Base-by-base conservation (phyloP, 1,284 basidiomycete species). In the Pyrrhoderma lamaoense region DNA sequence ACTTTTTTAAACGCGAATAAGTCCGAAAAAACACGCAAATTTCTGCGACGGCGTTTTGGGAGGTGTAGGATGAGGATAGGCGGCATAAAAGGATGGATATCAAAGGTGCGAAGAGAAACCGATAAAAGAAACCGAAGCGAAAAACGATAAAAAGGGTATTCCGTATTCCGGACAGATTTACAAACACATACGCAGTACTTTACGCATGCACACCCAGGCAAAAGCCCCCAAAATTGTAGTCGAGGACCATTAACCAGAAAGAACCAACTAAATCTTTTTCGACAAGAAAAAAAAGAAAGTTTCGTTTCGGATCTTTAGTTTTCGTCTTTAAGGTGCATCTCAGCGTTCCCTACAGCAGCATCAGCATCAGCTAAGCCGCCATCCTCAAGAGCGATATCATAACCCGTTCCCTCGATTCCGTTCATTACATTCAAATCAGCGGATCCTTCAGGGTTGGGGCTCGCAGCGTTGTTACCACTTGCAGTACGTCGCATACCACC, bases 401-500 rank as follows among this genome's bases (percentile, higher is more conserved):
- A 57, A 31, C 56, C 54, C 11, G 55, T 56, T 31, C 27, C 27
- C 11, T 31, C 27, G 11, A 31, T 31, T 31, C 27, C 27, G 27
- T 31, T 31, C 27, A 31, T 31, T 36, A 58, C 57, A 22, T 56
- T 60, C n/a, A 63, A 47, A 42, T 54, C 49, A 47, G 49, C 56
- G 22, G 58, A 52, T 19, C 61, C 62, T 52, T 58, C 35, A 48
- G 27, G 64, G 62, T 27, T 56, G 57, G 49, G 66, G 59, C 39
- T 64, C 60, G 49, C 36, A 18, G 61, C 64, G 44, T 73, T 72
- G 23, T 45, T 49, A 31, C 69, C 70, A 43, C 72, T 70, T 14
- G 69, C 66, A 11, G 71, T 63, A 45, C 73, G 67, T 45, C 72
- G 64, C 45, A 64, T 63, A 11, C 65, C 61, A 31, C 70, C 70